Percentiles rank a stretch among this genome's conserved stretches.
These are phyloP conservation scores for Groenewaldozyma tartarivorans DNA, from an alignment of 805 yeast species.

Conservation along the genomic window DNA sequence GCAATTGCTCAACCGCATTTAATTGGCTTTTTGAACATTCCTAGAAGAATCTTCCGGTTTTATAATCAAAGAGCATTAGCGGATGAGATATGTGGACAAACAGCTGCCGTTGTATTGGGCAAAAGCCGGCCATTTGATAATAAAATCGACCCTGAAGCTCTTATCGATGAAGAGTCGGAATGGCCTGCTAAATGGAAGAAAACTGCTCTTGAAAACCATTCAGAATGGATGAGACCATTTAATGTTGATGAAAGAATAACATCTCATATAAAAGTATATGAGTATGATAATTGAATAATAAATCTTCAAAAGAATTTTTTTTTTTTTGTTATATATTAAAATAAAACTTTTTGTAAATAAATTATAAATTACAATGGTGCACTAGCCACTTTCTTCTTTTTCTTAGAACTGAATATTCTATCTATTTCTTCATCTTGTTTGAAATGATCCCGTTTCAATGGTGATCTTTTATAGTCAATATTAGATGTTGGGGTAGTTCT, in stretches of 20 bases:
- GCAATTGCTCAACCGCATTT: constrained; percentile 70
- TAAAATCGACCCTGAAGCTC: constrained; percentile 32
- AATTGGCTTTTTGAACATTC: constrained; percentile 69
- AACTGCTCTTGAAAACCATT: constrained; percentile 57
- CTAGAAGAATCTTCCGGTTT: constrained; percentile 66
- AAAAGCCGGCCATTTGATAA: constrained; percentile 45
- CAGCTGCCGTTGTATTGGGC: constrained; percentile 46
- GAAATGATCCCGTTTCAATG: no score
- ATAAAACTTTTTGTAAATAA: no score
- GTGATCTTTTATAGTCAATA: no score
- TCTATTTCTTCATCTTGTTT: constrained; percentile 18
- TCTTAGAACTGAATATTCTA: constrained; percentile 17
- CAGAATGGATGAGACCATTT: constrained; percentile 84
- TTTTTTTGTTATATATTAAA: no score
- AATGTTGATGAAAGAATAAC: constrained; percentile 59
- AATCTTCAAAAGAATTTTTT: no score
- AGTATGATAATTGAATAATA: no score
- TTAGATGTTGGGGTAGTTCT: no score
- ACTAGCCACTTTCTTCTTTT: no score
- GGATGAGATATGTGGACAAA: constrained; percentile 47
- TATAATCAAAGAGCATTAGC: constrained; percentile 67
- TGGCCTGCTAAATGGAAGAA: constrained; percentile 86
- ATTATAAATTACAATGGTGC: no score
- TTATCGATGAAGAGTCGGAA: constrained; percentile 60
- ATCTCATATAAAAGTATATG: constrained; percentile 32